A percentile compares a stretch with the other conserved stretches of the same genome.
Conservation (phyloP, 169 alveolate genomes). For the Pseudocohnilembus persalinus region DNA sequence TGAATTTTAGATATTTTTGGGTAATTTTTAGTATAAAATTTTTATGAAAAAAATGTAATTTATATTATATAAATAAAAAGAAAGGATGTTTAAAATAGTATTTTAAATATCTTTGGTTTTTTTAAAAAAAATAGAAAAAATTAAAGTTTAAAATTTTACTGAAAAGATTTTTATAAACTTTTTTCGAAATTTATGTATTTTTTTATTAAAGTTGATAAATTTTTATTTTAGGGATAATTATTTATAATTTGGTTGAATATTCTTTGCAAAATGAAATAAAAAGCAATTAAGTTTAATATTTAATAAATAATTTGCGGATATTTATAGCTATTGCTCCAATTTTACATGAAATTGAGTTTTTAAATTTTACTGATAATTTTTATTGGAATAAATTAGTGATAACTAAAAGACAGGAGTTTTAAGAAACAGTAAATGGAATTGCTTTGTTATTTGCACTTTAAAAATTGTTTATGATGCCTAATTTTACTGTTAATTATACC, state of each 20-base stretch:
- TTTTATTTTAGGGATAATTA: background rate
- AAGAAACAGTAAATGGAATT: background rate
- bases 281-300: too few species aligned
- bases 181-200: too few species aligned
- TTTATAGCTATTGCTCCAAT: background rate
- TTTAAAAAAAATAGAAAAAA: too few species aligned
- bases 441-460: background rate
- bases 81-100: too few species aligned
- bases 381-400: background rate
- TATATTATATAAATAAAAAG: too few species aligned
- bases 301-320: background rate
- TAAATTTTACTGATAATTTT: background rate
- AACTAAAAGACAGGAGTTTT: background rate
- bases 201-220: too few species aligned
- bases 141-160: too few species aligned
- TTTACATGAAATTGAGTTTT: background rate
- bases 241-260: background rate
- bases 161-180: too few species aligned
- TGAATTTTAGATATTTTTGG: background rate
- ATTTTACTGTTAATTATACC: background rate
- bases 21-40: background rate
- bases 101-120: too few species aligned
- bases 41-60: too few species aligned
- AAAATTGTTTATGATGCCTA: too few species aligned
- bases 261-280: background rate